These are phyloP conservation scores for Paraphaeosphaeria minitans DNA, from an alignment of 2,329 filamentous ascomycete genomes.

Conservation along the genomic window DNA sequence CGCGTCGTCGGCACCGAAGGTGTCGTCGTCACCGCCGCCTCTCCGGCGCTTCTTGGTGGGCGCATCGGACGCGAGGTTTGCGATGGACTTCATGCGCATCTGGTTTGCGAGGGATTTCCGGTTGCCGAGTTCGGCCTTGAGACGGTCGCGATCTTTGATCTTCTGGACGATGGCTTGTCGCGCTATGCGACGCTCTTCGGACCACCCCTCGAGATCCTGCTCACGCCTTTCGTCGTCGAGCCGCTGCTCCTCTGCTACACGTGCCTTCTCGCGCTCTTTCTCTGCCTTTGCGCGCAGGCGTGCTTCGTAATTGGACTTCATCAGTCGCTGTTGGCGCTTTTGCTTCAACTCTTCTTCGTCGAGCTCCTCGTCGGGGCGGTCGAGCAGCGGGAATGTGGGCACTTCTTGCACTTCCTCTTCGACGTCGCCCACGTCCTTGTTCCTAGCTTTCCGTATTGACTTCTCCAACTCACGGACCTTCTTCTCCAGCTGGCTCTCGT, in stretches of 20 bases:
- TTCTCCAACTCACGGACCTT: slow-evolving; percentile 88
- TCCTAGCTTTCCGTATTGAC: slow-evolving; percentile 84
- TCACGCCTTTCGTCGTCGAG: slow-evolving; percentile 82
- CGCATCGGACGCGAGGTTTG: slow-evolving; percentile 89
- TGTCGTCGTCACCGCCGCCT: slow-evolving; percentile 89
- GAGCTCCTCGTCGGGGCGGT: slow-evolving; percentile 87
- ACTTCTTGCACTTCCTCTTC: slow-evolving; percentile 78
- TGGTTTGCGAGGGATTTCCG: slow-evolving; percentile 95
- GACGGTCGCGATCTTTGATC: slow-evolving; percentile 90
- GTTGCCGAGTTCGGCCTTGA: slow-evolving; percentile 94
- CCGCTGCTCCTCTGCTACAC: slow-evolving; percentile 80
- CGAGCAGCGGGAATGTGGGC: slow-evolving; percentile 85
- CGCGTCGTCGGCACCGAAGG: slow-evolving; percentile 94
- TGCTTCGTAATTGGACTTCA: slow-evolving; percentile 95
- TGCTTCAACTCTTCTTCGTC: slow-evolving; percentile 90
- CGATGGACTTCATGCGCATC: slow-evolving; percentile 97
- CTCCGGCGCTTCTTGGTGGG: slow-evolving; percentile 82
- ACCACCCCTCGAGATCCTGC: slow-evolving; percentile 84
- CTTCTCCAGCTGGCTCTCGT: slow-evolving; percentile 84
- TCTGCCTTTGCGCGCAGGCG: slow-evolving; percentile 92
- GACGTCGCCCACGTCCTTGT: slow-evolving; percentile 86
- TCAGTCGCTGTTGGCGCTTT: slow-evolving; percentile 87
- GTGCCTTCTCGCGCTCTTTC: slow-evolving; percentile 89
- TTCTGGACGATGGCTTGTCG: slow-evolving; percentile 73
- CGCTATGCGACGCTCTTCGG: slow-evolving; percentile 77